Conservation (phyloP, 768 basidiomycete genomes). For the Mycena maculata region DNA sequence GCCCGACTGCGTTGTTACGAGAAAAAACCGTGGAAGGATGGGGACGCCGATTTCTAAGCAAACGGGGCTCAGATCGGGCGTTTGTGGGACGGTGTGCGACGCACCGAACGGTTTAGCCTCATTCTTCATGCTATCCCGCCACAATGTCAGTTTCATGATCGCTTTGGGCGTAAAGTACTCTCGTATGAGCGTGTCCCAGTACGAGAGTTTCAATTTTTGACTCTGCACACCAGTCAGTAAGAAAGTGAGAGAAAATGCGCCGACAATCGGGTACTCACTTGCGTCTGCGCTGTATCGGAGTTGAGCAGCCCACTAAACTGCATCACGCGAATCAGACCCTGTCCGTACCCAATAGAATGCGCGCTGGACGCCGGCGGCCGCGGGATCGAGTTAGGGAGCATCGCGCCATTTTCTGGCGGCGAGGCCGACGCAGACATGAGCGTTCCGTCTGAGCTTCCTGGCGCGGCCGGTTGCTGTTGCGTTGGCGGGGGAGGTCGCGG, state of each 20-base stretch:
- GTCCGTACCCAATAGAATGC: slow-evolving; percentile 62
- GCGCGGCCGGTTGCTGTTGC: slow-evolving; percentile 19
- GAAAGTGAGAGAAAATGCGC: slow-evolving; percentile 6
- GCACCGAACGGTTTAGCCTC: slow-evolving; percentile 89
- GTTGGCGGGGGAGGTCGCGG: slow-evolving; percentile 26
- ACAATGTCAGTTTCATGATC: slow-evolving; percentile 83
- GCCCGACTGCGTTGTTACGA: slow-evolving; percentile 86
- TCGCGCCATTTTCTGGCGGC: slow-evolving; percentile 27
- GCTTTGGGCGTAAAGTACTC: slow-evolving; percentile 80
- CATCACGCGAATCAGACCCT: slow-evolving; percentile 71
- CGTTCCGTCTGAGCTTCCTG: slow-evolving; percentile 32
- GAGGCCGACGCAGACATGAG: slow-evolving; percentile 31
- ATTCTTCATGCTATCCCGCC: slow-evolving; percentile 83
- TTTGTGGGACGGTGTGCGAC: slow-evolving; percentile 40
- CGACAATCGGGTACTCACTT: slow-evolving; percentile 13
- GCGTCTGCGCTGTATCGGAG: slow-evolving; percentile 47
- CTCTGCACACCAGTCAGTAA: slow-evolving; percentile 24
- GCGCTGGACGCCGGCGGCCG: slow-evolving; percentile 16
- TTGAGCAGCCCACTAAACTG: slow-evolving; percentile 76
- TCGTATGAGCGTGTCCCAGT: slow-evolving; percentile 74
- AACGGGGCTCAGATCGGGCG: slow-evolving; percentile 20
- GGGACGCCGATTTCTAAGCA: slow-evolving; percentile 86
- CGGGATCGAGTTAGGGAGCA: slow-evolving; percentile 14
- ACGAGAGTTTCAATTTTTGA: slow-evolving; percentile 72
- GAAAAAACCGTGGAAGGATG: slow-evolving; percentile 86